Conservation (phyloP, 768 basidiomycete species). For the Pleurotus citrinopileatus region DNA sequence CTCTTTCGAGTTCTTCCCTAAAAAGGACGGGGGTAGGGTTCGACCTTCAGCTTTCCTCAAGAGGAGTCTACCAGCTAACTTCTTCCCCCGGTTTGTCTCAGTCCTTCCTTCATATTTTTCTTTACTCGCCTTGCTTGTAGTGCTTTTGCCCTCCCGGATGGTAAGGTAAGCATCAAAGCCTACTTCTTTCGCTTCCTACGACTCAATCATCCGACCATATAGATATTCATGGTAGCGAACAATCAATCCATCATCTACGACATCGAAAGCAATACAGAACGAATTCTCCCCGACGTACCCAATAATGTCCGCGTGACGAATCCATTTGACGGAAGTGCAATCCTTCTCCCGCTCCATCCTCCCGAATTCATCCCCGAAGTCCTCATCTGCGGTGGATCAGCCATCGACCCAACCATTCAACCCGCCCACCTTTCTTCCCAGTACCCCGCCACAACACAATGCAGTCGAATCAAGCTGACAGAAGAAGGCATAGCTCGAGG, state of each 20-base stretch:
- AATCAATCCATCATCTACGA: constrained; percentile 27
- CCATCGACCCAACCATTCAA: constrained; percentile 18
- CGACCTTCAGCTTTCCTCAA: constrained; percentile 17
- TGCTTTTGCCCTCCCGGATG: constrained; percentile 20
- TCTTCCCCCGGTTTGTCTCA: constrained; percentile 18
- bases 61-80: constrained; percentile 16
- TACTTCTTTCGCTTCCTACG: background rate
- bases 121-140: background rate
- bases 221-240: constrained; percentile 21
- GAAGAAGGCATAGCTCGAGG: constrained; percentile 44
- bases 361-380: constrained; percentile 1
- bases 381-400: background rate
- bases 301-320: constrained; percentile 27
- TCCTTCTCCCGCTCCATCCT: background rate
- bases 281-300: constrained; percentile 30
- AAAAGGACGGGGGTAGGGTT: constrained; percentile 15
- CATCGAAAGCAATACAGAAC: constrained; percentile 29
- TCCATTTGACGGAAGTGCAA: background rate
- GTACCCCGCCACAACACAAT: constrained; percentile 38
- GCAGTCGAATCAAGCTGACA: constrained; percentile 44
- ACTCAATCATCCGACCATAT: background rate
- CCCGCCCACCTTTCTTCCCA: constrained; percentile 49
- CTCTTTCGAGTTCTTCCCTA: constrained; percentile 21
- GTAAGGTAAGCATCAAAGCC: constrained; percentile 2
- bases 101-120: constrained; percentile 8